Evolutionary conservation across 2,329 filamentous ascomycete genomes (phyloP).

Genomic region (Calonectria fujianensis): DNA sequence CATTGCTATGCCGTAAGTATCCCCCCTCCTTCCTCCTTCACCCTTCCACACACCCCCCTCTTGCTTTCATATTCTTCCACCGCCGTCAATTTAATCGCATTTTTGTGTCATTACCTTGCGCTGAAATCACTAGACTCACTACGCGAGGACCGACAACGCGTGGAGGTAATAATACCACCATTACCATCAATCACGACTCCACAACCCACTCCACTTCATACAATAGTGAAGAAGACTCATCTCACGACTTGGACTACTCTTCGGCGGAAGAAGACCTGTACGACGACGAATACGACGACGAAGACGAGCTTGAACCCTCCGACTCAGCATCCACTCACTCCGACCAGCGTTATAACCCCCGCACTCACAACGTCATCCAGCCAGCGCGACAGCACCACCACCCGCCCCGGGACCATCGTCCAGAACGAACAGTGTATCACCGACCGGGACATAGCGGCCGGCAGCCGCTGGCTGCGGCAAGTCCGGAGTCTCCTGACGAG

Average conservation of each 20-base stretch:
- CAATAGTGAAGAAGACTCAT: constrained; percentile 64
- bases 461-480: constrained; percentile 68
- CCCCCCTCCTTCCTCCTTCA: constrained; percentile 45
- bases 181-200: constrained; percentile 52
- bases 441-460: constrained; percentile 49
- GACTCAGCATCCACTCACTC: constrained; percentile 73
- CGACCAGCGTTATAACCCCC: constrained; percentile 42
- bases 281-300: constrained; percentile 61
- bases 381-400: constrained; percentile 58
- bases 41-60: constrained; percentile 44
- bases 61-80: constrained; percentile 41
- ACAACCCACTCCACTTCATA: constrained; percentile 60
- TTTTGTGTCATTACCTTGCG: constrained; percentile 43
- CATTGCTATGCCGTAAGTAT: constrained; percentile 68
- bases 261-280: constrained; percentile 63
- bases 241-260: constrained; percentile 56
- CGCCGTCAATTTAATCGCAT: constrained; percentile 32
- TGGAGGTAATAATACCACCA: constrained; percentile 47
- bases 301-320: constrained; percentile 73
- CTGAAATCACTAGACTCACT: constrained; percentile 45
- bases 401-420: constrained; percentile 55
- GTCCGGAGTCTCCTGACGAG: constrained; percentile 80
- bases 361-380: constrained; percentile 59
- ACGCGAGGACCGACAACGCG: constrained; percentile 47
- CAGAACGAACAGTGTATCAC: constrained; percentile 54